These are phyloP conservation scores for Leucaena leucocephala DNA, from an alignment of 306 rosid genomes.

Conservation along the genomic window DNA sequence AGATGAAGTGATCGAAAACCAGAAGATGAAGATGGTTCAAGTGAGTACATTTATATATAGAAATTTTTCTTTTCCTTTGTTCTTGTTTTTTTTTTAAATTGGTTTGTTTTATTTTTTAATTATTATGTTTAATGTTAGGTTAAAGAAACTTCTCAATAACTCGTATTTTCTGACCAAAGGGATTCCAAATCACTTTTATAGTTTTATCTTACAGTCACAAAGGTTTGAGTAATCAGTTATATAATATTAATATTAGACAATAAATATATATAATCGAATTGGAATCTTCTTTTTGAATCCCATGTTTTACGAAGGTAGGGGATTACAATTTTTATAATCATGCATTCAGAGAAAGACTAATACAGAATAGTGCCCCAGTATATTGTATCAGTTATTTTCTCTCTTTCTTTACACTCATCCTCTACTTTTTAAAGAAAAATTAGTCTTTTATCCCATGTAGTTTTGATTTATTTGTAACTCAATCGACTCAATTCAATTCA, in stretches of 20 bases:
- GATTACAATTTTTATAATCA: too few relatives aligned
- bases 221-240: neutral
- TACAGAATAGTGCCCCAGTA: neutral
- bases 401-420: neutral
- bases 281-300: too few relatives aligned
- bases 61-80: neutral
- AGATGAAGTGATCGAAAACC: neutral
- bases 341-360: neutral
- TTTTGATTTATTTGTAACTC: too few relatives aligned
- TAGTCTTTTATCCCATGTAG: too few relatives aligned
- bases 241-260: too few relatives aligned
- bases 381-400: neutral
- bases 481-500: too few relatives aligned
- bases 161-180: neutral
- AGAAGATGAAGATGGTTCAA: conserved; percentile 22
- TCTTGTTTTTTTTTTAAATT: too few relatives aligned
- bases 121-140: neutral
- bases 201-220: neutral
- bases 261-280: too few relatives aligned
- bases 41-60: neutral
- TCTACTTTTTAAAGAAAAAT: neutral
- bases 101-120: neutral
- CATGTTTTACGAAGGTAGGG: too few relatives aligned
- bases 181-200: neutral
- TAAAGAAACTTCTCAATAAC: neutral